Base-by-base conservation (phyloP, 108 stramenopile species). In the Aurantiochytrium sp. region DNA sequence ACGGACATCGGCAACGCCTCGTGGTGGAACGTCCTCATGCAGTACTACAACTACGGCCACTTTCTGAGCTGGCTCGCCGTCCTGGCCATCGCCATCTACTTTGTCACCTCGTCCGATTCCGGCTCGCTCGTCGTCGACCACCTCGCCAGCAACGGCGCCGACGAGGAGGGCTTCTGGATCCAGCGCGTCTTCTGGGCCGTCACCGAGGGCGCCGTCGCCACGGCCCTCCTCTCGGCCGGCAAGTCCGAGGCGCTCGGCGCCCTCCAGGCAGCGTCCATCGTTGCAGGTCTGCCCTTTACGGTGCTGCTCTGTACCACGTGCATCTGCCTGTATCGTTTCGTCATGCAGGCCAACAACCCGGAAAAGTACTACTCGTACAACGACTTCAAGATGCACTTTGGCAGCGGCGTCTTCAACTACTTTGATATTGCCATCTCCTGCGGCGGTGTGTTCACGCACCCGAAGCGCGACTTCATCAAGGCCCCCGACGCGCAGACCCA, bases 101-200 rank as follows among this genome's bases (percentile, higher is more conserved):
- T 94, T 69, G 86, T 93, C 59, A 94, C 94, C 12, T 92, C 92
- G 4, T 93, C 93, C n/a, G 94, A 94, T 69, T 93, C 93, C 81
- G 94, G 93, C 36, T 93, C 92, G 54, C 87, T 94, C 65, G 88
- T 94, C 69, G 93, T 94, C 31, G 94, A 94, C 69, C 55, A 91
- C 39, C 55, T 94, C 4, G 90, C 93, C 32, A 89, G 92, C 4
- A 94, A 94, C 86, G 94, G 93, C 22, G 55, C 41, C 32, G 86
- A 91, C 81, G 92, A 92, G 15, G 87, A 90, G 27, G 93, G 92
- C 68, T 91, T 89, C 87, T 41, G 39, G 39, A 55, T 91, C 22
- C 94, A 94, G 85, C 91, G 94, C 32, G 85, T 94, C 19, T 91
- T 94, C 86, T 94, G 93, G 94, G 93, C 93, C 27, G 55, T 93